Conservation (phyloP, 2,329 filamentous ascomycete species). For the Aspergillus novoparasiticus region DNA sequence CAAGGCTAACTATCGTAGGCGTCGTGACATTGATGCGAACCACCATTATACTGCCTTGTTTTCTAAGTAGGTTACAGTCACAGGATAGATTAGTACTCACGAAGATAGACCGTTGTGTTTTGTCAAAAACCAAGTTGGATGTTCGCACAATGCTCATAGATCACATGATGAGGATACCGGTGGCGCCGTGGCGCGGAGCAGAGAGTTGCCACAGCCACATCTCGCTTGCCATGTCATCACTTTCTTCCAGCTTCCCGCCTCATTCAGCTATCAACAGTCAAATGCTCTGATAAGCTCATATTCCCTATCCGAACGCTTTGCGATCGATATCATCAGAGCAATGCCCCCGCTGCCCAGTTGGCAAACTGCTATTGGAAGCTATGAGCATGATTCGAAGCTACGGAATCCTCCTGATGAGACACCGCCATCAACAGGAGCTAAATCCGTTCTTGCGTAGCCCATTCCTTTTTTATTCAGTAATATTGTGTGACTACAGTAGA, state of each 20-base stretch:
- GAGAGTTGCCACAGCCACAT: conserved; percentile 17
- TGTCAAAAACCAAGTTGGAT: no score
- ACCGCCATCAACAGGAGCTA: background rate
- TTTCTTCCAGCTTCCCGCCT: background rate
- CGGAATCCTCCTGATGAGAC: background rate
- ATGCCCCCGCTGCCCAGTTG: background rate
- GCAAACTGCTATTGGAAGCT: background rate
- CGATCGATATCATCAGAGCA: background rate
- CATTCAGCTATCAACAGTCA: conserved; percentile 21
- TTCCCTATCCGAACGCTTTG: background rate
- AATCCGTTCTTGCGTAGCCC: background rate
- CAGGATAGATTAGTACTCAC: background rate
- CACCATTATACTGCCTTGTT: background rate
- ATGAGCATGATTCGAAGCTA: background rate
- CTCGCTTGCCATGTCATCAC: conserved; percentile 16
- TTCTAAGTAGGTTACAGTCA: background rate
- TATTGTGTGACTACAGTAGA: background rate
- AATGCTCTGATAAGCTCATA: conserved; percentile 13
- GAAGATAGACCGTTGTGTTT: no score
- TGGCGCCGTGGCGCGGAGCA: conserved; percentile 17
- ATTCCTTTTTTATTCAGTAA: background rate
- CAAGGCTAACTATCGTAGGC: no score
- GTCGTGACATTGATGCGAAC: no score
- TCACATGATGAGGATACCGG: conserved; percentile 2
- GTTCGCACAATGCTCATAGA: background rate